Base-by-base conservation (phyloP, 2,329 filamentous ascomycete genomes). In the Sporothrix humicola region DNA sequence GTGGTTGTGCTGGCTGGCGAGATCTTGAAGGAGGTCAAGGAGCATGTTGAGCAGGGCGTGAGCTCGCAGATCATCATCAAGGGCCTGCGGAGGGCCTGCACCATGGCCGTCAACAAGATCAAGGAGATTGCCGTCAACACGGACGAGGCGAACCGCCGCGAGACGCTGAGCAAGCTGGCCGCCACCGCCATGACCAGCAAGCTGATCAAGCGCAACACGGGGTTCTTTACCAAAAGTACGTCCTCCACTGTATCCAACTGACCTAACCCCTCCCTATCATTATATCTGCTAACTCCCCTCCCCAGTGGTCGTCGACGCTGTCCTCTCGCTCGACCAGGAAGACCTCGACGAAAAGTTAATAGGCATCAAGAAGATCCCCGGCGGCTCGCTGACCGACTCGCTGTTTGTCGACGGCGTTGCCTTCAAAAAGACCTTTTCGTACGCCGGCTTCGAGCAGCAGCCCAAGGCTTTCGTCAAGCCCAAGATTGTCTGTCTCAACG, bases 391-490 rank as follows among this genome's bases (percentile, higher is more conserved):
- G 46, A 96, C 97, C 80, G 96, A 98, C 76, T 98, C 95, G 2
- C 89, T 97, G 56, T 98, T 98, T 83, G 92, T 99, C 81, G 96
- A 98, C 82, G 96, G 96, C 81, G 96, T 99, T 76, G 95, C 96
- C 50, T 99, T 99, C 88, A 98, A 98, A 87, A 99, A 99, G 90
- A 99, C 96, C 5, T 99, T 99, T 83, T 95, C 95, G 70, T 99
- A 99, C 81, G 96, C 96, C 78, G 96, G 96, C 81, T 99, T 99
- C 84, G 96, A 99, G 85, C 96, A 99, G 85, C 96, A 99, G 85
- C 96, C 96, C 77, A 99, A 99, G 85, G 91, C 89, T 8, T 98
- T 99, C 87, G 90, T 88, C 81, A 90, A 97, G 84, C 96, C 96
- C 75, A 97, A 97, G 87, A 97, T 99, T 78, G 93, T 98, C 75